These are phyloP conservation scores for Dissophora ornata DNA, from an alignment of 192 early-diverging fungal species.

Conservation along the genomic window DNA sequence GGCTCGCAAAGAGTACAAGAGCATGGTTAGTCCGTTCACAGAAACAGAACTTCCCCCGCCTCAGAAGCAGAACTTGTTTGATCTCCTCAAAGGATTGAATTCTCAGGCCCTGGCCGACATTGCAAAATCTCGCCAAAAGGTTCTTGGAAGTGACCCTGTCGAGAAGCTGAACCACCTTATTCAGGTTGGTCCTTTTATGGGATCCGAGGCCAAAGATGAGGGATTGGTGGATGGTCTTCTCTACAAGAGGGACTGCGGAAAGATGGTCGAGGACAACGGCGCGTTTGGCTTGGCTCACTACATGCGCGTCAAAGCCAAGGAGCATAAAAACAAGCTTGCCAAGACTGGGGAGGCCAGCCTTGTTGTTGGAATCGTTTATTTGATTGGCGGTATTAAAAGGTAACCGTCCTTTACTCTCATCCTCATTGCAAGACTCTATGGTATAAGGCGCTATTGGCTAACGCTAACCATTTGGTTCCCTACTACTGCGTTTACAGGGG, in stretches of 20 bases:
- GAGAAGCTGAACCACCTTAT: conserved; percentile 62
- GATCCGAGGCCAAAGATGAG: conserved; percentile 57
- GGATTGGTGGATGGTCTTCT: conserved; percentile 66
- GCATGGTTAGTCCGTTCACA: conserved; percentile 61
- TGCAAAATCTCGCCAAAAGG: conserved; percentile 47
- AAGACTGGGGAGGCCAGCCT: conserved; percentile 45
- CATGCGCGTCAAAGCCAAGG: conserved; percentile 46
- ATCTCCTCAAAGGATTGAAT: conserved; percentile 66
- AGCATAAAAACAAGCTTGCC: conserved; percentile 30
- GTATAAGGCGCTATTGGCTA: too few relatives aligned
- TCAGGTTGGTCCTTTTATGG: conserved; percentile 67
- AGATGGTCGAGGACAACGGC: conserved; percentile 50
- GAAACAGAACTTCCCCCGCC: conserved; percentile 61
- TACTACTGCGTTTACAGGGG: conserved; percentile 17
- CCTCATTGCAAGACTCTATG: neutral
- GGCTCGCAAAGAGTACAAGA: conserved; percentile 72
- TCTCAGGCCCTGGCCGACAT: conserved; percentile 64
- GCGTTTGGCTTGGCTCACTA: conserved; percentile 48
- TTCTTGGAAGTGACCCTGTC: conserved; percentile 41
- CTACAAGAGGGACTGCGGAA: conserved; percentile 60
- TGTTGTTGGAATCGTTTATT: conserved; percentile 74
- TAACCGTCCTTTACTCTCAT: conserved; percentile 11
- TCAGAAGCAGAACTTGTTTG: conserved; percentile 67
- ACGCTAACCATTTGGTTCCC: neutral
- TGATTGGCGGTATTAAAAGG: conserved; percentile 67